Conservation (phyloP, 1,284 basidiomycete species). For the Agaricales sp. region DNA sequence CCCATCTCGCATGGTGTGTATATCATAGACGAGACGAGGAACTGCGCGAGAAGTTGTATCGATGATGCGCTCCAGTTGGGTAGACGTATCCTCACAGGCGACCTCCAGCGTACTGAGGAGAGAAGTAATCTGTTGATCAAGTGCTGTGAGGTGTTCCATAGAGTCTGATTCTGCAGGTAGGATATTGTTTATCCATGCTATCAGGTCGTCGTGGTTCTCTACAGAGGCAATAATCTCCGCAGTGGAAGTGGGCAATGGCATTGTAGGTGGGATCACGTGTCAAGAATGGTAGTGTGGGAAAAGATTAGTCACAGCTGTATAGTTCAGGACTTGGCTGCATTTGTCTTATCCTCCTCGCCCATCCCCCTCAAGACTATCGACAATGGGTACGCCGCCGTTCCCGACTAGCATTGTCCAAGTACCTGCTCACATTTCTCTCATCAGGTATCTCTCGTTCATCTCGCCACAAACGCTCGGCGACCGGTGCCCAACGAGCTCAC, state of each 20-base stretch:
- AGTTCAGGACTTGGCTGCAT: too few species aligned
- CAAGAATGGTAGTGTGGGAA: neutral
- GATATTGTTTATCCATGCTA: conserved; percentile 57
- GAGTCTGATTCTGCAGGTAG: conserved; percentile 27
- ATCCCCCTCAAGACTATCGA: conserved; percentile 27
- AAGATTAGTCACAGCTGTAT: neutral
- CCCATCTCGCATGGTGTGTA: conserved; percentile 91
- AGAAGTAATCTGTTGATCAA: conserved; percentile 66
- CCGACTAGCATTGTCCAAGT: conserved; percentile 6
- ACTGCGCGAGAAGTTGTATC: conserved; percentile 84
- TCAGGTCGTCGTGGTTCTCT: conserved; percentile 37
- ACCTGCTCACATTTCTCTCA: conserved; percentile 6
- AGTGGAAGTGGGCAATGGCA: conserved; percentile 17
- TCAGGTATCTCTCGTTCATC: conserved; percentile 90
- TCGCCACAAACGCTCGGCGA: conserved; percentile 89
- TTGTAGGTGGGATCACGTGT: neutral
- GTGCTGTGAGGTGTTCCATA: conserved; percentile 42
- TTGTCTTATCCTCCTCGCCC: too few species aligned
- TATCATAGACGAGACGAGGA: conserved; percentile 82
- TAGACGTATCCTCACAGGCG: conserved; percentile 78
- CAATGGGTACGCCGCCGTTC: conserved; percentile 43
- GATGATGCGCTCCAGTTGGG: conserved; percentile 76
- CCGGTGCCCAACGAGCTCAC: conserved; percentile 88
- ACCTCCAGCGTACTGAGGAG: conserved; percentile 73
- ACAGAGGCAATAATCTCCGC: conserved; percentile 28